These are phyloP conservation scores for Fusarium sp. DNA, from an alignment of 2,329 filamentous ascomycete genomes.

Conservation along the genomic window DNA sequence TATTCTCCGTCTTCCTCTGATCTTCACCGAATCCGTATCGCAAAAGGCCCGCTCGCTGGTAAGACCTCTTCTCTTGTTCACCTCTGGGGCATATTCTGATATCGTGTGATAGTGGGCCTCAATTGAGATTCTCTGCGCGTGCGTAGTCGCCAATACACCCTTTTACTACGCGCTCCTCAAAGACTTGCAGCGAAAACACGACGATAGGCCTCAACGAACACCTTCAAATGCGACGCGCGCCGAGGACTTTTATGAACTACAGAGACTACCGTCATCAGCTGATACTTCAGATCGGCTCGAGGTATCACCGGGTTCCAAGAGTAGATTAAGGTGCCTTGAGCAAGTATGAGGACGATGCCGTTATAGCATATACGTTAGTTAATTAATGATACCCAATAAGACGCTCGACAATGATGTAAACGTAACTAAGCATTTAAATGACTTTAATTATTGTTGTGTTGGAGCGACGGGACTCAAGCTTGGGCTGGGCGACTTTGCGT, in stretches of 20 bases:
- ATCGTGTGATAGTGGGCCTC: constrained; percentile 44
- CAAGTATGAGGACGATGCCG: neutral
- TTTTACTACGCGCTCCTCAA: constrained; percentile 47
- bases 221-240: constrained; percentile 17
- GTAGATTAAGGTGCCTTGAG: constrained; percentile 9
- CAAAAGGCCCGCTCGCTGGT: constrained; percentile 48
- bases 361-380: neutral
- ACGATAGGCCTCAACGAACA: constrained; percentile 30
- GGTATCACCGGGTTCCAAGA: constrained; percentile 7
- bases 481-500: neutral
- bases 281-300: neutral
- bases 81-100: neutral
- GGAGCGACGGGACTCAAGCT: too few species aligned
- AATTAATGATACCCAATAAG: constrained; percentile 18
- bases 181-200: constrained; percentile 44
- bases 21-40: constrained; percentile 45
- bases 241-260: constrained; percentile 26
- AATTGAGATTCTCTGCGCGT: constrained; percentile 49
- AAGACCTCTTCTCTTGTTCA: neutral
- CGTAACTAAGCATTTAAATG: neutral
- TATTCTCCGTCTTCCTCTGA: constrained; percentile 47
- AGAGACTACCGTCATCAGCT: constrained; percentile 28
- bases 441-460: neutral
- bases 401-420: too few species aligned
- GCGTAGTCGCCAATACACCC: constrained; percentile 47